phyloP scores from a whole-genome alignment of 2,329 filamentous ascomycete species.

The Pseudopyricularia cyperi region DNA sequence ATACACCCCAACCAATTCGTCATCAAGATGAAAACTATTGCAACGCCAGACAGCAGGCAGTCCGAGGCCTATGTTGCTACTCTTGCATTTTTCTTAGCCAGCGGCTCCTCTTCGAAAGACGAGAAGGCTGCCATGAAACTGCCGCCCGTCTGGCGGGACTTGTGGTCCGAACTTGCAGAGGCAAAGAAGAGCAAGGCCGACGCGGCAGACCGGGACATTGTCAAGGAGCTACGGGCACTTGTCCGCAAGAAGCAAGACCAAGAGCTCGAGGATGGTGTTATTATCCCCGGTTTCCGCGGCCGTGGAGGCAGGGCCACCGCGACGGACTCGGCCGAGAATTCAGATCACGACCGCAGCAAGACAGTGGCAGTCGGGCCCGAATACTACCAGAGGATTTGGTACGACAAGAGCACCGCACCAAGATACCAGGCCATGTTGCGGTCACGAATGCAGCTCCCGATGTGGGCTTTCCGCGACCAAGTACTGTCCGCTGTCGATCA shows the following conservation, averaged over 20 bases:
- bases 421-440: constrained; percentile 70
- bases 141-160: constrained; percentile 67
- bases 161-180: constrained; percentile 70
- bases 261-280: constrained; percentile 60
- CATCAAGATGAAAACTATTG: constrained; percentile 62
- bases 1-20: constrained; percentile 39
- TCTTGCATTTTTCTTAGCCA: constrained; percentile 68
- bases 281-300: constrained; percentile 64
- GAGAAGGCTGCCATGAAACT: constrained; percentile 73
- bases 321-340: constrained; percentile 35
- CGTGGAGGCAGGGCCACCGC: constrained; percentile 32
- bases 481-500: constrained; percentile 66
- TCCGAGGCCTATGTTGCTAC: constrained; percentile 83
- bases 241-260: constrained; percentile 57
- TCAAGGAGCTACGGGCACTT: constrained; percentile 57
- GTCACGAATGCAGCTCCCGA: constrained; percentile 69
- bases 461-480: constrained; percentile 71
- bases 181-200: constrained; percentile 59
- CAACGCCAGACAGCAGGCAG: constrained; percentile 63
- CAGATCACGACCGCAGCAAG: constrained; percentile 27
- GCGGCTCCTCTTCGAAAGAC: constrained; percentile 65
- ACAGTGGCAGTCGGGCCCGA: constrained; percentile 26
- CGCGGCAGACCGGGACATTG: constrained; percentile 51
- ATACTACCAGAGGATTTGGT: constrained; percentile 45
- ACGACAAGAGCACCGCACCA: constrained; percentile 38